Evolutionary conservation across 2,329 filamentous ascomycete genomes (phyloP).

Genomic region (Verticillium klebahnii): DNA sequence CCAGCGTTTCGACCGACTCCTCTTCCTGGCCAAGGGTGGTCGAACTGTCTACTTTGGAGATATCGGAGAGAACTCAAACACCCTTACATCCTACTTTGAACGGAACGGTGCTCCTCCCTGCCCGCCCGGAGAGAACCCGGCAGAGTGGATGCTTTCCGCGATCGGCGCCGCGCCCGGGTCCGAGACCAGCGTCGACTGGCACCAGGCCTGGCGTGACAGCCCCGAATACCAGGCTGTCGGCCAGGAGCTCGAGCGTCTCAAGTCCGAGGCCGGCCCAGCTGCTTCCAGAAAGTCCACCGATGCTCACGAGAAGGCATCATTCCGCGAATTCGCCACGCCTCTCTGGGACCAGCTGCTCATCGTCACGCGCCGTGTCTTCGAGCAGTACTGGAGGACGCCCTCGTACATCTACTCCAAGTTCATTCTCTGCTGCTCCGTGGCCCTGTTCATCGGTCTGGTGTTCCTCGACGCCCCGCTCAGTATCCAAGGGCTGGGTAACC

Average conservation of each 20-base stretch:
- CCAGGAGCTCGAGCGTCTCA: conserved; percentile 52
- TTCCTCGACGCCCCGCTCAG: conserved; percentile 70
- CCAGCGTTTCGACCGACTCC: conserved; percentile 79
- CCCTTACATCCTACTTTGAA: conserved; percentile 72
- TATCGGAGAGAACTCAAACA: conserved; percentile 65
- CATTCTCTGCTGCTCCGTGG: conserved; percentile 57
- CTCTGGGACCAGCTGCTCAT: conserved; percentile 63
- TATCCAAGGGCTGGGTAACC: conserved; percentile 76
- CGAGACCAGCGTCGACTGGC: conserved; percentile 61
- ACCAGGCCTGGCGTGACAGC: conserved; percentile 56
- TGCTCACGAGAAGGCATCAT: conserved; percentile 36
- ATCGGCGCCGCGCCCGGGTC: conserved; percentile 62
- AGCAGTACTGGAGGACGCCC: conserved; percentile 89
- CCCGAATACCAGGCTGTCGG: conserved; percentile 52
- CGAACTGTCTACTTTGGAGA: conserved; percentile 79
- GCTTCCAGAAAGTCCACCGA: conserved; percentile 14
- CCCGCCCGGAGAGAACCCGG: conserved; percentile 67
- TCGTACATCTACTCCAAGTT: conserved; percentile 84
- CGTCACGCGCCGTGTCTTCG: conserved; percentile 71
- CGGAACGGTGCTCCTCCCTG: conserved; percentile 63
- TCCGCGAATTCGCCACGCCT: conserved; percentile 76
- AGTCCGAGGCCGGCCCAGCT: conserved; percentile 36
- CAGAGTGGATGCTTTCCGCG: conserved; percentile 71
- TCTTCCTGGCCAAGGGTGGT: conserved; percentile 73
- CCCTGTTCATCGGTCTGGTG: conserved; percentile 78